phyloP scores from a whole-genome alignment of 2,329 filamentous ascomycete genomes.

The Penicillium sp. region DNA sequence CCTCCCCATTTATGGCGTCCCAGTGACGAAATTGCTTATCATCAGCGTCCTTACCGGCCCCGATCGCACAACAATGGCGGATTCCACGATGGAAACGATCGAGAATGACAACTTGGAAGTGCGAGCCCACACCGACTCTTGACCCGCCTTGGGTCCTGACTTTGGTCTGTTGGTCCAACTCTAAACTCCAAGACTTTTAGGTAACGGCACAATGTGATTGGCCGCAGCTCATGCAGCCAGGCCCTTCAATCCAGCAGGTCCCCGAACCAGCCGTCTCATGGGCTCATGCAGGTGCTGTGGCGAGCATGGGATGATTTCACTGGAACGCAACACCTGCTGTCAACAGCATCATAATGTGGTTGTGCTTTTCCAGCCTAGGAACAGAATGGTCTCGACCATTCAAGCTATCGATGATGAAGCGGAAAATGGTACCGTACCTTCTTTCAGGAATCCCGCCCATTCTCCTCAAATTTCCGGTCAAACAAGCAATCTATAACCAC shows the following conservation, averaged over 20 bases:
- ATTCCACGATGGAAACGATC: neutral
- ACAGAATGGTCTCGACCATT: neutral
- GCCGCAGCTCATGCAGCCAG: neutral
- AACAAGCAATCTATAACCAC: neutral
- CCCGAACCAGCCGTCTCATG: neutral
- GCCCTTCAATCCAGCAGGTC: neutral
- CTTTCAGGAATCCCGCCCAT: neutral
- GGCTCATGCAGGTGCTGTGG: neutral
- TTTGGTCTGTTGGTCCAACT: neutral
- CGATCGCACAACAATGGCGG: neutral
- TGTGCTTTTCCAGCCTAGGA: neutral
- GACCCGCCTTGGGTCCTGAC: neutral
- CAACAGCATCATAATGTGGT: neutral
- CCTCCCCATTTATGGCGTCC: neutral
- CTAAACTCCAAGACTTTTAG: neutral
- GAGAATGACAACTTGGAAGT: neutral
- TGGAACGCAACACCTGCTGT: neutral
- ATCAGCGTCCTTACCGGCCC: neutral
- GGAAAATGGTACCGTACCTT: neutral
- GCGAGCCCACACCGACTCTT: conserved; percentile 4
- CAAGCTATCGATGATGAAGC: neutral
- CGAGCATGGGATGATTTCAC: neutral
- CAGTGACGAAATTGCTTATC: neutral
- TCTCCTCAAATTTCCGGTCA: neutral
- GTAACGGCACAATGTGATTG: neutral